phyloP scores from a whole-genome alignment of 352 stramenopile species.

The Phytophthora pluvialis region DNA sequence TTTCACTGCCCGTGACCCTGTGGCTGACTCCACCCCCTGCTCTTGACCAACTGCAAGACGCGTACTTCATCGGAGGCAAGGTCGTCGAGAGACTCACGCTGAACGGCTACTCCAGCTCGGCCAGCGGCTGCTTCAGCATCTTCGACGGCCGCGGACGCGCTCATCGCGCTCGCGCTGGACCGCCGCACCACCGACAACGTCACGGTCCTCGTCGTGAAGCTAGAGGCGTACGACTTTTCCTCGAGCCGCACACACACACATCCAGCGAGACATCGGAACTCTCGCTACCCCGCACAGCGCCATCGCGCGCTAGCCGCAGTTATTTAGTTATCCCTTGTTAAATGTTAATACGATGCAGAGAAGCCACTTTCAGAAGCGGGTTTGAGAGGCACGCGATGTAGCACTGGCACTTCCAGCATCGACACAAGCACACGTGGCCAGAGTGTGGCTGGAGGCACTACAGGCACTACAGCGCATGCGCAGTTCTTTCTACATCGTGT shows the following conservation, averaged over 20 bases:
- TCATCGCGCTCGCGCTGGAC: conserved; percentile 65
- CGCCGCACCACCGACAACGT: conserved; percentile 77
- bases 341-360: too few relatives aligned
- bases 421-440: too few relatives aligned
- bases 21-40: background rate
- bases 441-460: too few relatives aligned
- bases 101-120: conserved; percentile 72
- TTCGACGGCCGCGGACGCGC: conserved; percentile 79
- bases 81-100: conserved; percentile 66
- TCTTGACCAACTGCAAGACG: conserved; percentile 52
- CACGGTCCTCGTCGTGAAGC: conserved; percentile 77
- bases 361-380: too few relatives aligned
- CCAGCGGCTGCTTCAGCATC: conserved; percentile 78
- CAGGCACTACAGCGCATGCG: too few relatives aligned
- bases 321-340: conserved; percentile 32
- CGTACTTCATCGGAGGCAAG: conserved; percentile 82
- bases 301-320: conserved; percentile 16
- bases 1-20: background rate
- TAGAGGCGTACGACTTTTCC: conserved; percentile 57
- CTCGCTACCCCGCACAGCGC: conserved; percentile 24
- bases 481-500: too few relatives aligned
- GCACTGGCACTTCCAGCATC: too few relatives aligned
- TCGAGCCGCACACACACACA: conserved; percentile 27
- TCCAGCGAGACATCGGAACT: conserved; percentile 9
- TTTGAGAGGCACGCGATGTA: too few relatives aligned